Base-by-base conservation (phyloP, 2,329 filamentous ascomycete genomes). In the Epichloe gansuensis region DNA sequence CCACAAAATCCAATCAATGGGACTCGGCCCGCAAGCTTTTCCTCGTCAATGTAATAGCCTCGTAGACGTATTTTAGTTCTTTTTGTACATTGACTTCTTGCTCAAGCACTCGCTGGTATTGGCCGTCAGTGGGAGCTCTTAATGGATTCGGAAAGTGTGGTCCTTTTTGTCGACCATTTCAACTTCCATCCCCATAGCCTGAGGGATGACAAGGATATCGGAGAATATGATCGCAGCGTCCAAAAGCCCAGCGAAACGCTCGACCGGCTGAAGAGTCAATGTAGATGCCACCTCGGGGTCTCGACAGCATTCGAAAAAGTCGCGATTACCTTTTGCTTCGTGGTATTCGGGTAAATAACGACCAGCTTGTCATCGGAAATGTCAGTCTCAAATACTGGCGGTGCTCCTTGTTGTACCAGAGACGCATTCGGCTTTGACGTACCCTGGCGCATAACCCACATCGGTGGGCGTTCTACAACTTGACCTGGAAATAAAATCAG, bases 401-500 rank as follows among this genome's bases (percentile, higher is more conserved):
- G 15, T 9, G 23, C 13, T 46, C 31, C 21, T 43, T 23, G 2
- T 15, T 28, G 41, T 39, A 37, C 51, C 51, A 46, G 35, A 38
- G 34, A 28, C 17, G 37, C 34, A 12, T 39, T 42, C 15, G 4
- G 23, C 11, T 51, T 15, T 5, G 21, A 56, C 69, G 69, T 75
- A 91, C 90, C 90, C 82, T 98, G 93, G 71, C 93, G 87, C 93
- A 98, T 98, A 67, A 98, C 90, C 93, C 93, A 98, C 76, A 94
- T 88, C 54, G 93, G 93, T 56, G 93, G 87, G 58, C 93, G 83
- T 71, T 96, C 90, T 59, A 97, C 88, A 67, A 83, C 83, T 72
- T 96, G 80, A 68, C 91, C 91, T 94, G 56, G n/a, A 35, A 41
- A 41, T 15, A n/a, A 9, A 17, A n/a, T 17, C 44, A 46, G 31